Conservation (phyloP, 371 early-diverging fungal genomes). For the Parasitella parasitica region DNA sequence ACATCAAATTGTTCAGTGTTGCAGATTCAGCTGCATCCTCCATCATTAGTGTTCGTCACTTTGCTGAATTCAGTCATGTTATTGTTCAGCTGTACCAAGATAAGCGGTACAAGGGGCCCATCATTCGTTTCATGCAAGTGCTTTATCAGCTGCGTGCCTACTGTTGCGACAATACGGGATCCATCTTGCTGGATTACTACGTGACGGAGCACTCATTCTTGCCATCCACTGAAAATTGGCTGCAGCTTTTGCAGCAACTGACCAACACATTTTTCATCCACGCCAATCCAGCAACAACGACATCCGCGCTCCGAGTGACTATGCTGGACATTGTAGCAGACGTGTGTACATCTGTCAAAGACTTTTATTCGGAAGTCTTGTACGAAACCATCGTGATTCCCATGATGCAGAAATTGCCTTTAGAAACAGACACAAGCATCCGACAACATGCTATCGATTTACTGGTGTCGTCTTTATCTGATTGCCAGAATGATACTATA, state of each 20-base stretch:
- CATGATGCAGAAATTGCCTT: constrained; percentile 51
- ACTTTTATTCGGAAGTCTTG: constrained; percentile 56
- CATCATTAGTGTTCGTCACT: constrained; percentile 15
- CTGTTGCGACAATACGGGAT: constrained; percentile 57
- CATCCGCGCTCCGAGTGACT: constrained; percentile 37
- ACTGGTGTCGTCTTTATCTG: constrained; percentile 40
- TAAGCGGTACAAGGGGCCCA: constrained; percentile 41
- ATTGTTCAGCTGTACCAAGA: constrained; percentile 20
- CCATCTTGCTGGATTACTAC: constrained; percentile 58
- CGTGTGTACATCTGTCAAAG: constrained; percentile 58
- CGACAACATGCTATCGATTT: constrained; percentile 52
- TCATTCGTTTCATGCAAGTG: constrained; percentile 55
- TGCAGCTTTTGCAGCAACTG: constrained; percentile 53
- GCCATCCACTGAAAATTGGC: constrained; percentile 66
- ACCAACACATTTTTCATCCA: constrained; percentile 58
- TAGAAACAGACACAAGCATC: constrained; percentile 53
- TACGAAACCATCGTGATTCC: constrained; percentile 56
- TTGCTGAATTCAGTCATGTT: constrained; percentile 28
- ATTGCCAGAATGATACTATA: constrained; percentile 32
- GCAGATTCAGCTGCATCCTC: not conserved
- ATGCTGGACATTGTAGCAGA: constrained; percentile 57
- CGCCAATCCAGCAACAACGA: constrained; percentile 21
- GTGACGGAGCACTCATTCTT: constrained; percentile 61
- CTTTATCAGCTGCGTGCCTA: constrained; percentile 57
- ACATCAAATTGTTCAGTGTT: constrained; percentile 10